Evolutionary conservation across 345 rosid species (phyloP).

Genomic region (Noccaea caerulescens): DNA sequence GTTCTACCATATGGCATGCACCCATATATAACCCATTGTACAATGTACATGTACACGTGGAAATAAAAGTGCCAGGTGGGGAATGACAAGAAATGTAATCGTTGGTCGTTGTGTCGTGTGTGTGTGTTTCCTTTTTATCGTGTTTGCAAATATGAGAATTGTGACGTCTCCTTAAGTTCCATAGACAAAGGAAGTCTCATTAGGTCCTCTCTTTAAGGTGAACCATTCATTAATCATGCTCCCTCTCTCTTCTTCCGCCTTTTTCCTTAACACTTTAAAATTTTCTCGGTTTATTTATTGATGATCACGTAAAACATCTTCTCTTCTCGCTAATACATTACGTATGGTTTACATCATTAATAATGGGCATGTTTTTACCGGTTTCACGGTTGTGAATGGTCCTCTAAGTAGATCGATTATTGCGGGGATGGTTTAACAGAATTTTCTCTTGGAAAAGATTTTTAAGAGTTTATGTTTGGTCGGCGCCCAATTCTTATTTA

Average conservation of each 20-base stretch:
- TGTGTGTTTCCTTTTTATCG: conserved; percentile 46
- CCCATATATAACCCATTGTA: neutral
- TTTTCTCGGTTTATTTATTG: neutral
- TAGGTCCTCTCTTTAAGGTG: conserved; percentile 42
- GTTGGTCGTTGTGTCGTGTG: conserved; percentile 42
- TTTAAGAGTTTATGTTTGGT: neutral
- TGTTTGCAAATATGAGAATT: conserved; percentile 52
- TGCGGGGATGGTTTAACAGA: neutral
- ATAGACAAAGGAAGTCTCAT: conserved; percentile 50
- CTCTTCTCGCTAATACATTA: conserved; percentile 16
- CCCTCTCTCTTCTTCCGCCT: conserved; percentile 17
- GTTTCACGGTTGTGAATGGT: neutral
- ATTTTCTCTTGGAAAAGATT: neutral
- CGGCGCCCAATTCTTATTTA: neutral
- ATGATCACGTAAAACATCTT: conserved; percentile 10
- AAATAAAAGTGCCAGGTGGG: conserved; percentile 32
- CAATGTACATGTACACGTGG: conserved; percentile 35
- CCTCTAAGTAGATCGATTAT: neutral
- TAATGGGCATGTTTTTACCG: conserved; percentile 4
- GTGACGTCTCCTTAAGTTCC: conserved; percentile 51
- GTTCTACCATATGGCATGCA: conserved; percentile 2
- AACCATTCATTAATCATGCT: conserved; percentile 39
- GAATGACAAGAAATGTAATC: conserved; percentile 37
- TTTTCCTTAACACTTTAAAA: neutral
- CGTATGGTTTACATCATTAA: conserved; percentile 37